These are phyloP conservation scores for Metschnikowia chrysomelidarum DNA, from an alignment of 805 yeast genomes.

Conservation along the genomic window DNA sequence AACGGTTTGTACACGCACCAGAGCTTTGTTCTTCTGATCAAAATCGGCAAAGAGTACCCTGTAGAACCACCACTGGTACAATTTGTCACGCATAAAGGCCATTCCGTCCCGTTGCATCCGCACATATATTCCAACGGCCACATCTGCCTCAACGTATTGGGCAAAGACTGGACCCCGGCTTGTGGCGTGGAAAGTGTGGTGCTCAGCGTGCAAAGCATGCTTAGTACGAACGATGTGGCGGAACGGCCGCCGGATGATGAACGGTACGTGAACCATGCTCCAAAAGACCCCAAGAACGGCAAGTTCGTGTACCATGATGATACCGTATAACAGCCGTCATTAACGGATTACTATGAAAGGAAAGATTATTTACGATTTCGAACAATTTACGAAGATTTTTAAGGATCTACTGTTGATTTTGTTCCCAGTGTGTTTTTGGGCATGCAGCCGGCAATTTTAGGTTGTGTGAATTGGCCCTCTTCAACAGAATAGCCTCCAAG, in stretches of 20 bases:
- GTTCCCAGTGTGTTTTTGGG: too few species aligned
- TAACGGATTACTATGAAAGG: too few species aligned
- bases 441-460: too few species aligned
- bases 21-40: constrained; percentile 9
- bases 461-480: too few species aligned
- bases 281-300: constrained; percentile 52
- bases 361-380: too few species aligned
- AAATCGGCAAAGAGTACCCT: constrained; percentile 16
- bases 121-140: constrained; percentile 77
- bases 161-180: constrained; percentile 67
- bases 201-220: constrained; percentile 64
- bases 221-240: constrained; percentile 44
- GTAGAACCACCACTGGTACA: constrained; percentile 19
- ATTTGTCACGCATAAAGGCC: constrained; percentile 5
- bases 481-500: too few species aligned
- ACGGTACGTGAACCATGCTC: constrained; percentile 50
- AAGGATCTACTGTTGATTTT: too few species aligned
- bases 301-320: constrained; percentile 64
- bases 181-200: constrained; percentile 48
- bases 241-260: constrained; percentile 60
- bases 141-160: constrained; percentile 67
- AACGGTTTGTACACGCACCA: constrained; percentile 13
- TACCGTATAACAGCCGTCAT: constrained; percentile 29
- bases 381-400: too few species aligned
- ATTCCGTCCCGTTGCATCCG: constrained; percentile 64